Evolutionary conservation across 805 yeast species (phyloP), one percentile per base, ranked within the genome.

Genomic region (Ogataea henricii): DNA sequence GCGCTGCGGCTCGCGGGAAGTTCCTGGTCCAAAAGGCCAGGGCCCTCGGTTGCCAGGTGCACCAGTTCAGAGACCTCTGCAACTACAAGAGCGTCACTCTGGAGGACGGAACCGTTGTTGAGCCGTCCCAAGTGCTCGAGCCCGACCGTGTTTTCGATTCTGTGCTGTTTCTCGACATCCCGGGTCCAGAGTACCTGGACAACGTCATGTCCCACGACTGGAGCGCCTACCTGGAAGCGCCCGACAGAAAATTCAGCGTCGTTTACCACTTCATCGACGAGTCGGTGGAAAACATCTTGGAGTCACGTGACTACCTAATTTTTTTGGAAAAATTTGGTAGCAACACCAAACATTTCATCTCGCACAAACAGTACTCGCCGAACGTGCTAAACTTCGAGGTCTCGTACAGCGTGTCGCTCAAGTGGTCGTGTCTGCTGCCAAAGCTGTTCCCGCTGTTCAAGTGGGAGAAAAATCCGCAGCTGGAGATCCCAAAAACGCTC

Each of bases 261-360:
- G 85, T 90, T 1, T 90, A 88, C 63, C 96, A 89, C 65, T 79
- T 89, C 48, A 67, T 94, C 22, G 94, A 87, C n/a, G 78, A 74
- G 5, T 78, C 74, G 1, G 41, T 63, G 5, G 17, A 16, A 1
- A 78, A 81, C 40, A 71, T 78, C 0, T 66, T 71, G 27, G 55
- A 59, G 51, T 68, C 68, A 53, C 65, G 67, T 1, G 67, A 67
- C 4, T 80, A 87, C 54, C 40, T 66, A 5, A 49, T 62, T 0
- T 84, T 88, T 53, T 73, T 87, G 56, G 64, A 74, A 44, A 63
- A 71, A 4, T 84, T 89, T 55, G 85, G 82, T 0, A 52, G 63
- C 0, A 60, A 71, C 1, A 71, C 81, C 23, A 60, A 71, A 43
- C 96, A 89, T 64, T 71, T 82, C 43, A 72, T 92, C 4, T 83